A percentile compares a stretch with the other conserved stretches of the same genome.
phyloP scores from a whole-genome alignment of 169 alveolate genomes.

The Eimeria mitis region DNA sequence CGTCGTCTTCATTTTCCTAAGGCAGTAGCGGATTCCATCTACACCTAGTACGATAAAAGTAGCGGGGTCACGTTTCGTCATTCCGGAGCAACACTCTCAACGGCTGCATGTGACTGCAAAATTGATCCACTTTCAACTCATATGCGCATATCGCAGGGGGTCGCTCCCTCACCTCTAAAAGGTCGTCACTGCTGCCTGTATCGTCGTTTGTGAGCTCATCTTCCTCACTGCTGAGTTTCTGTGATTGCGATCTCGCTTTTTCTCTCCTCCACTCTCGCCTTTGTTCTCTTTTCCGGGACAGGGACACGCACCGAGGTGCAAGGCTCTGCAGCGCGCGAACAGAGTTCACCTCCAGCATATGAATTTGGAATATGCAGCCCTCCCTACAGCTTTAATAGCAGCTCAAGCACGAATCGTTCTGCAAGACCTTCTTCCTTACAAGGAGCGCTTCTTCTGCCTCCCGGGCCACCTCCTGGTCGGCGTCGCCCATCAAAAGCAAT shows the following conservation, averaged over 20 bases:
- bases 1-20: background rate
- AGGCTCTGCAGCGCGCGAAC: constrained; percentile 33
- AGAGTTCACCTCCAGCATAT: background rate
- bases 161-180: background rate
- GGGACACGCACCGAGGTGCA: constrained; percentile 50
- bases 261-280: background rate
- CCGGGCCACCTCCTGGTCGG: constrained; percentile 3
- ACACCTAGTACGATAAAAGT: background rate
- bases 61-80: background rate
- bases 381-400: background rate
- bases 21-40: background rate
- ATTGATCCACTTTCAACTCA: no score
- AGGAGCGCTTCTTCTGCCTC: constrained; percentile 45
- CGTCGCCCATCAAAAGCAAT: constrained; percentile 54
- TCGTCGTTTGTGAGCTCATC: background rate
- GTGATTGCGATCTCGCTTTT: background rate
- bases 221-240: background rate
- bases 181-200: constrained; percentile 24
- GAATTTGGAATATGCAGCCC: background rate
- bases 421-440: constrained; percentile 11
- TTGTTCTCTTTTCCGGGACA: constrained; percentile 15
- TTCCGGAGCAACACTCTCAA: background rate
- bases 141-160: background rate
- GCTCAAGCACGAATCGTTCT: background rate
- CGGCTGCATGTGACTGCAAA: background rate